Evolutionary conservation across 2,329 filamentous ascomycete species (phyloP).

Genomic region (Colletotrichum musicola): DNA sequence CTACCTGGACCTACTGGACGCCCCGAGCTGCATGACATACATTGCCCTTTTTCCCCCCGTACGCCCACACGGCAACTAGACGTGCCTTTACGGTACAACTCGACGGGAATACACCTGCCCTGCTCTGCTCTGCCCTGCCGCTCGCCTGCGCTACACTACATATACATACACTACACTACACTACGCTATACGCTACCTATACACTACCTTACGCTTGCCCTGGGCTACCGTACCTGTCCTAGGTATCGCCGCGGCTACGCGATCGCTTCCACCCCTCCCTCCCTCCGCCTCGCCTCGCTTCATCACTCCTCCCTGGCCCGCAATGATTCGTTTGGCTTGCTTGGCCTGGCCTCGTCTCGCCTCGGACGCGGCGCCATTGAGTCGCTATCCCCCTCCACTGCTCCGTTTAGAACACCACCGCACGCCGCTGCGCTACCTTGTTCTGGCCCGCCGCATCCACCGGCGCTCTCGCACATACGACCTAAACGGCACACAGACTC

Average conservation of each 20-base stretch:
- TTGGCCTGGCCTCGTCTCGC: constrained; percentile 24
- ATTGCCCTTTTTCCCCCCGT: neutral
- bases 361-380: constrained; percentile 5
- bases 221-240: no score
- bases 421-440: neutral
- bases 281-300: constrained; percentile 26
- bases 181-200: neutral
- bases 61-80: neutral
- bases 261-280: no score
- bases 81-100: constrained; percentile 5
- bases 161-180: constrained; percentile 1
- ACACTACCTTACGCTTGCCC: no score
- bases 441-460: constrained; percentile 28
- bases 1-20: neutral
- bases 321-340: constrained; percentile 5
- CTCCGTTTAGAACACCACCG: constrained; percentile 9
- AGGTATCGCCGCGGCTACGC: no score
- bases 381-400: constrained; percentile 6
- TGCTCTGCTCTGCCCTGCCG: neutral
- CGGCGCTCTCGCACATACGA: constrained; percentile 6
- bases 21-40: neutral
- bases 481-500: constrained; percentile 26
- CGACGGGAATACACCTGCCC: neutral
- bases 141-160: neutral
- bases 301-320: constrained; percentile 22